Conservation (phyloP, 1,139 yeast species). For the Yamadazyma kanchanaburiensis region DNA sequence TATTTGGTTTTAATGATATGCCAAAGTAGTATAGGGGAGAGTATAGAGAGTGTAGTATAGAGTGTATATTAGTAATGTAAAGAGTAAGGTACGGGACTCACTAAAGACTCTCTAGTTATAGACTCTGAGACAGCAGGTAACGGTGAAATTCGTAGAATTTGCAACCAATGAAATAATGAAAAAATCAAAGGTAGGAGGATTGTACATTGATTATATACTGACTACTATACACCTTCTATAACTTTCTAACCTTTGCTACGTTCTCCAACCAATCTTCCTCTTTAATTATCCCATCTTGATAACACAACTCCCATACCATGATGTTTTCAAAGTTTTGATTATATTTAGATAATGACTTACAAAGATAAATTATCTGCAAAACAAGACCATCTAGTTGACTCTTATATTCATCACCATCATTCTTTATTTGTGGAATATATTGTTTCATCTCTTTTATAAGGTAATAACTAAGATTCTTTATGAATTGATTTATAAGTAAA, state of each 20-base stretch:
- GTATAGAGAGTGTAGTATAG: background rate
- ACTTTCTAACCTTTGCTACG: conserved; percentile 32
- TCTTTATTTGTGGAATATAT: conserved; percentile 24
- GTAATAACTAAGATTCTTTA: conserved; percentile 27
- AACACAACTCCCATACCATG: conserved; percentile 37
- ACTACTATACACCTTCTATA: background rate
- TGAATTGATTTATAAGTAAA: conserved; percentile 30
- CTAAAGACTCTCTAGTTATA: too few relatives aligned
- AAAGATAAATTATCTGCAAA: conserved; percentile 71
- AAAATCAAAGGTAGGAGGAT: too few relatives aligned
- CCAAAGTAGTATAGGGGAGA: background rate
- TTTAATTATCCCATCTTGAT: conserved; percentile 17
- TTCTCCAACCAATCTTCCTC: conserved; percentile 38
- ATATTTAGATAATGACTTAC: conserved; percentile 68
- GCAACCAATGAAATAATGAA: too few relatives aligned
- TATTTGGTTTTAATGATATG: conserved; percentile 58
- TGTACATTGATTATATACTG: conserved; percentile 1
- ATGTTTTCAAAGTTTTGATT: conserved; percentile 63
- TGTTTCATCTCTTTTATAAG: conserved; percentile 23
- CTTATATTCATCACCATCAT: conserved; percentile 18
- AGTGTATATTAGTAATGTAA: too few relatives aligned
- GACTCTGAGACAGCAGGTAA: too few relatives aligned
- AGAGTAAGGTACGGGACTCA: too few relatives aligned
- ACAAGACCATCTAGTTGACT: conserved; percentile 59
- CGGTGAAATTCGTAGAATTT: too few relatives aligned